A percentile compares a stretch with the other conserved stretches of the same genome.
Conservation (phyloP, 1,284 basidiomycete species). For the Mycena sp. region DNA sequence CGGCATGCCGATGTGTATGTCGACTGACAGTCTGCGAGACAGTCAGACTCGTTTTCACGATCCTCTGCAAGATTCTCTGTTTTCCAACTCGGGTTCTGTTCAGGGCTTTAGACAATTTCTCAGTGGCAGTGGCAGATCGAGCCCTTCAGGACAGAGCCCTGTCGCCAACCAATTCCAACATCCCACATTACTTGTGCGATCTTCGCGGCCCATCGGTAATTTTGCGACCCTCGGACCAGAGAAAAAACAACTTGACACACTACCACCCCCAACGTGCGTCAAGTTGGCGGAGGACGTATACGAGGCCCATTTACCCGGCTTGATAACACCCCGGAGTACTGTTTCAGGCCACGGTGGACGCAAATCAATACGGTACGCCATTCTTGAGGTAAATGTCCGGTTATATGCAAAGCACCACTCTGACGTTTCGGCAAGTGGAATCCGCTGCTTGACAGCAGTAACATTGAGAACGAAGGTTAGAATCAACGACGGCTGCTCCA, state of each 20-base stretch:
- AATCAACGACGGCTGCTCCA: slow-evolving; percentile 1
- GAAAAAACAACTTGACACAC: slow-evolving; percentile 28
- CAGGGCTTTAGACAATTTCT: slow-evolving; percentile 65
- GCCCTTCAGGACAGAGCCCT: slow-evolving; percentile 21
- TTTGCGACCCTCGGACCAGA: slow-evolving; percentile 46
- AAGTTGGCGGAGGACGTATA: slow-evolving; percentile 68
- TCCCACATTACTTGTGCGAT: slow-evolving; percentile 72
- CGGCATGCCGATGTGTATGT: not conserved
- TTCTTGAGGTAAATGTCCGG: slow-evolving; percentile 70
- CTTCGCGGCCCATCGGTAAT: slow-evolving; percentile 73
- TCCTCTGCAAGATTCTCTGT: slow-evolving; percentile 81
- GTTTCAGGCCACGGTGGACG: slow-evolving; percentile 65
- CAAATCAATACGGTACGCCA: slow-evolving; percentile 82
- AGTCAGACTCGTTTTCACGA: slow-evolving; percentile 89
- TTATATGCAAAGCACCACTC: not conserved
- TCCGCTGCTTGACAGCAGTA: slow-evolving; percentile 88
- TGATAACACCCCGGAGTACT: slow-evolving; percentile 78
- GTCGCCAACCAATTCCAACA: slow-evolving; percentile 41
- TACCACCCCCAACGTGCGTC: slow-evolving; percentile 55
- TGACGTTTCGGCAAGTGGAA: slow-evolving; percentile 71
- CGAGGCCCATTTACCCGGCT: slow-evolving; percentile 74
- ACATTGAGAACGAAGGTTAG: slow-evolving; percentile 80
- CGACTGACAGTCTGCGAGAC: slow-evolving; percentile 33
- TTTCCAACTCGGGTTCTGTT: slow-evolving; percentile 76
- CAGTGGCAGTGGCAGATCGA: slow-evolving; percentile 26